Conservation (phyloP, 495 filamentous ascomycete species). For the Aspergillus avenaceus region DNA sequence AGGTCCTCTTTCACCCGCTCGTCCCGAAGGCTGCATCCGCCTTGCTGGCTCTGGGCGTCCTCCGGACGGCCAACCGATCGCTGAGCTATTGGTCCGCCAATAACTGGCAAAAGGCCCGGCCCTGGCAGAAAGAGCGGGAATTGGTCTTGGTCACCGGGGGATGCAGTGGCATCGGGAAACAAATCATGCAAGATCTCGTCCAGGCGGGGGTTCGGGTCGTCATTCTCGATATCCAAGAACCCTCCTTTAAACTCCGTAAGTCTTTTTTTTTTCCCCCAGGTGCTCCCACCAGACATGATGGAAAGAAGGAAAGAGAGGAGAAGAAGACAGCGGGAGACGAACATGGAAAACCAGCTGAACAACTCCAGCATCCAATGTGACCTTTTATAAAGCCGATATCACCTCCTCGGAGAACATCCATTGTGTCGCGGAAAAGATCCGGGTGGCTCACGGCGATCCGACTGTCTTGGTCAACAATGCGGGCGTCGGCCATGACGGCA, state of each 20-base stretch:
- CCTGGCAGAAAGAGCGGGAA: conserved; percentile 45
- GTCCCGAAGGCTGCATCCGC: conserved; percentile 26
- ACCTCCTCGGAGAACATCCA: conserved; percentile 43
- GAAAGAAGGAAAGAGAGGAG: too few relatives aligned
- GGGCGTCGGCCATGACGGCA: conserved; percentile 43
- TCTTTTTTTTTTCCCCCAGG: not conserved
- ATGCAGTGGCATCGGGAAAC: conserved; percentile 52
- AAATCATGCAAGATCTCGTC: conserved; percentile 43
- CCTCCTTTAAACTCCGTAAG: conserved; percentile 26
- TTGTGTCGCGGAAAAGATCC: conserved; percentile 41
- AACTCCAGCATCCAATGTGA: conserved; percentile 30
- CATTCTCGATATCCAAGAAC: conserved; percentile 47
- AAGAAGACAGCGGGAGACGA: too few relatives aligned
- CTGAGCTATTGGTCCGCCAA: conserved; percentile 43
- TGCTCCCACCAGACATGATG: too few relatives aligned
- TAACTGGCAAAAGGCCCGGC: conserved; percentile 40
- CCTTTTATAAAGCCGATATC: conserved; percentile 51
- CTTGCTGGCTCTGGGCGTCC: conserved; percentile 31
- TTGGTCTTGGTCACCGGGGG: conserved; percentile 57
- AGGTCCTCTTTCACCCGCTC: conserved; percentile 22
- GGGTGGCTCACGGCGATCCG: conserved; percentile 42
- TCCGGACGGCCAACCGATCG: conserved; percentile 37
- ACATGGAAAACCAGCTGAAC: not conserved
- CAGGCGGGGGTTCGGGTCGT: conserved; percentile 45
- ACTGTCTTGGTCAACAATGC: conserved; percentile 62